Percentiles rank a stretch among this genome's conserved stretches.
Evolutionary conservation across 1,284 basidiomycete species (phyloP).

Genomic region (Moesziomyces sp.): DNA sequence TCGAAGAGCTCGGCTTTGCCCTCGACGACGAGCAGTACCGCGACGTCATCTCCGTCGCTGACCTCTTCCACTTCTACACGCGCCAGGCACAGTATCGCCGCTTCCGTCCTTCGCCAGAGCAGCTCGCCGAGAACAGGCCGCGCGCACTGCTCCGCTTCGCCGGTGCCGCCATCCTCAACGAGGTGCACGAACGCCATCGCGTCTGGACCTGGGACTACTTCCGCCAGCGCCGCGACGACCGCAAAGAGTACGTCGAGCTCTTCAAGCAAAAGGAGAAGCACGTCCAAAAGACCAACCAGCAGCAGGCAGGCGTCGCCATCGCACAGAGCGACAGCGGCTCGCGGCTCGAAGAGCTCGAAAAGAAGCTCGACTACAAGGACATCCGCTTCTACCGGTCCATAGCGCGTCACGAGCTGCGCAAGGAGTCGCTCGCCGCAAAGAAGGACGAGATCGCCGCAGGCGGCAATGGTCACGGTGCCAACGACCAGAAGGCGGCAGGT

Average conservation of each 20-base stretch:
- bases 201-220: constrained; percentile 96
- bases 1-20: constrained; percentile 92
- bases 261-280: constrained; percentile 79
- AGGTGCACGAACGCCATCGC: constrained; percentile 83
- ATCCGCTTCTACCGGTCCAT: constrained; percentile 98
- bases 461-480: constrained; percentile 70
- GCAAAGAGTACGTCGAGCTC: constrained; percentile 82
- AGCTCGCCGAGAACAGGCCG: constrained; percentile 76
- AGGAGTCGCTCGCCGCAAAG: constrained; percentile 73
- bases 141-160: constrained; percentile 85
- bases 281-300: constrained; percentile 51
- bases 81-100: constrained; percentile 79
- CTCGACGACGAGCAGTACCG: constrained; percentile 96
- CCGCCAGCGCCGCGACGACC: constrained; percentile 85
- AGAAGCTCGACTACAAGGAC: constrained; percentile 89
- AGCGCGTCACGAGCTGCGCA: constrained; percentile 85
- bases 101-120: constrained; percentile 77
- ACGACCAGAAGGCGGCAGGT: constrained; percentile 62
- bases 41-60: constrained; percentile 89
- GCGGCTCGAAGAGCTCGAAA: constrained; percentile 78
- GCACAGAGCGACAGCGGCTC: constrained; percentile 51
- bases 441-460: constrained; percentile 65
- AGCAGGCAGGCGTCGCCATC: constrained; percentile 49
- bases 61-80: constrained; percentile 96
- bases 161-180: constrained; percentile 81